Evolutionary conservation across 306 rosid species (phyloP).

Genomic region (Citrullus mucosospermus): DNA sequence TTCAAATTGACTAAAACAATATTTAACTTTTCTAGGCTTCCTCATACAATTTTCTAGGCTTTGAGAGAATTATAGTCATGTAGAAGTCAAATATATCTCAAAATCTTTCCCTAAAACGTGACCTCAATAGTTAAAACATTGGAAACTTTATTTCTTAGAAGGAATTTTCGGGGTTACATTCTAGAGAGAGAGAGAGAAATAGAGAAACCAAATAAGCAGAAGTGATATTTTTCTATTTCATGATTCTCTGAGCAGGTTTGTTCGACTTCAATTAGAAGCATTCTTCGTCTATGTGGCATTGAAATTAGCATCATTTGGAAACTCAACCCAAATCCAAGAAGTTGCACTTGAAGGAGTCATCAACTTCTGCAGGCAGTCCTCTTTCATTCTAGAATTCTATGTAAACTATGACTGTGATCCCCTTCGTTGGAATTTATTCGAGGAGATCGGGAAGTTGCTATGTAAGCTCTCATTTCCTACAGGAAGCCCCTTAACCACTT

Average conservation of each 20-base stretch:
- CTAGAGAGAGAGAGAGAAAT: neutral
- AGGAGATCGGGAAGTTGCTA: slow-evolving; percentile 61
- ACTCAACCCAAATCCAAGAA: slow-evolving; percentile 61
- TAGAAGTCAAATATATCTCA: neutral
- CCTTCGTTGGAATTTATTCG: slow-evolving; percentile 42
- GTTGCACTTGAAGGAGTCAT: slow-evolving; percentile 78
- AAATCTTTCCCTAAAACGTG: neutral
- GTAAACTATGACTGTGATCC: slow-evolving; percentile 82
- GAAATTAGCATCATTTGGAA: slow-evolving; percentile 38
- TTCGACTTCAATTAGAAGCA: slow-evolving; percentile 70
- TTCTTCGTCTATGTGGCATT: slow-evolving; percentile 55
- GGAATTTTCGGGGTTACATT: no score
- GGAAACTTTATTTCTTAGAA: neutral
- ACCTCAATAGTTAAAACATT: no score
- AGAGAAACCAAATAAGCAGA: neutral
- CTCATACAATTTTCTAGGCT: neutral
- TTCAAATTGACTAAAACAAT: no score
- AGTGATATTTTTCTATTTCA: neutral
- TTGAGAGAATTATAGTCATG: neutral
- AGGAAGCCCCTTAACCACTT: slow-evolving; percentile 29
- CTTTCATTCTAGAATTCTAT: slow-evolving; percentile 49
- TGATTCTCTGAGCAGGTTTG: slow-evolving; percentile 25
- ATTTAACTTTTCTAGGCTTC: neutral
- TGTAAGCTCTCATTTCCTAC: slow-evolving; percentile 70
- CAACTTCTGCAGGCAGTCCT: slow-evolving; percentile 73